phyloP scores from a whole-genome alignment of 768 basidiomycete genomes.

The Suillus brevipes region DNA sequence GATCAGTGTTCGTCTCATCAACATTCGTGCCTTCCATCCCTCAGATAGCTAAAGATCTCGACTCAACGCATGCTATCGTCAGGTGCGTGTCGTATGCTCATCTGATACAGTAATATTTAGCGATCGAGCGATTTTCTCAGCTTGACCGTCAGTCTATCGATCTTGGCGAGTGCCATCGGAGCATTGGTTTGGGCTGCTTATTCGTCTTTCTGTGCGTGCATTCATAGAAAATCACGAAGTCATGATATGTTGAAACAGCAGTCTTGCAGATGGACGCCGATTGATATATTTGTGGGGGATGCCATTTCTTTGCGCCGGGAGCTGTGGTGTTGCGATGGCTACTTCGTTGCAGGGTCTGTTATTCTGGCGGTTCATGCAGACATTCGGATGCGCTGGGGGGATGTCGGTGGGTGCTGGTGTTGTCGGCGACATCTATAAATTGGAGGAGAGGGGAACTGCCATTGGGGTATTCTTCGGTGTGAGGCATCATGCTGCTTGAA shows the following conservation, averaged over 20 bases:
- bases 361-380: conserved; percentile 59
- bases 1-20: conserved; percentile 63
- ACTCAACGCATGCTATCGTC: conserved; percentile 55
- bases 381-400: conserved; percentile 55
- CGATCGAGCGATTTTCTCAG: conserved; percentile 18
- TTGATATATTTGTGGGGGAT: conserved; percentile 52
- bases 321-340: conserved; percentile 54
- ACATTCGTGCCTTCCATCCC: conserved; percentile 77
- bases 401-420: conserved; percentile 54
- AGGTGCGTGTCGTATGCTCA: conserved; percentile 38
- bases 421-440: conserved; percentile 58
- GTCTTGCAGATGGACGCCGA: conserved; percentile 54
- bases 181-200: conserved; percentile 49
- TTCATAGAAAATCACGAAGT: background rate
- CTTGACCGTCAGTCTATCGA: conserved; percentile 48
- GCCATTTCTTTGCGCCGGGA: conserved; percentile 51
- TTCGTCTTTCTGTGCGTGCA: conserved; percentile 42
- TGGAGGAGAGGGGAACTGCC: conserved; percentile 51
- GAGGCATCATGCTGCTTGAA: conserved; percentile 10
- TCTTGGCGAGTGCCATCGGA: conserved; percentile 43
- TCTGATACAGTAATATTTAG: background rate
- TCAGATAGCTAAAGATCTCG: conserved; percentile 64
- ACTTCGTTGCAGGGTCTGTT: conserved; percentile 48
- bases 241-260: background rate
- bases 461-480: conserved; percentile 57